A percentile compares a stretch with the other conserved stretches of the same genome.
phyloP scores from a whole-genome alignment of 352 stramenopile genomes.

The Pythium aquatile region DNA sequence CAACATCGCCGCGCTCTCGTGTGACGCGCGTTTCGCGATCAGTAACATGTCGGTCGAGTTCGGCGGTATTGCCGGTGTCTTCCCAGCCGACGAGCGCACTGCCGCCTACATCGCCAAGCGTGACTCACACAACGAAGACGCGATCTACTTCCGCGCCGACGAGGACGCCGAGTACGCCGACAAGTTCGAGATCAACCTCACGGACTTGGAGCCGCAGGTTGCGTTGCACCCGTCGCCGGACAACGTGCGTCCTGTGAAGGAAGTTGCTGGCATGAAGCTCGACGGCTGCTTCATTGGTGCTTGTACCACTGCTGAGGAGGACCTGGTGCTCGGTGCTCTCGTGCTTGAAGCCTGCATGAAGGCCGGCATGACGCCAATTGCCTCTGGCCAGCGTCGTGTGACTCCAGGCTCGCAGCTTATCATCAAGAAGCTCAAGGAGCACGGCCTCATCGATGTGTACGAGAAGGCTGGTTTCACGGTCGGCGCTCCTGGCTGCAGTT shows the following conservation, averaged over 20 bases:
- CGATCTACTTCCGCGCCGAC: constrained; percentile 82
- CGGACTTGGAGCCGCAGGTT: constrained; percentile 67
- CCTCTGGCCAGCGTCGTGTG: constrained; percentile 65
- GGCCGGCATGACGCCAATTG: constrained; percentile 55
- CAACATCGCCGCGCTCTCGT: constrained; percentile 75
- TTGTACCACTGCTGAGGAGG: constrained; percentile 80
- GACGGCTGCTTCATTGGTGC: constrained; percentile 87
- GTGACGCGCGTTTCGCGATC: constrained; percentile 82
- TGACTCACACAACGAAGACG: constrained; percentile 71
- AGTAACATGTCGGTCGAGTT: constrained; percentile 88
- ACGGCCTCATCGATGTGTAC: constrained; percentile 74
- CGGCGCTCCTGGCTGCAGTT: constrained; percentile 74
- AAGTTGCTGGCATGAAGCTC: constrained; percentile 70
- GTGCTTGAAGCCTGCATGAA: constrained; percentile 78
- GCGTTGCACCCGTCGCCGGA: constrained; percentile 79
- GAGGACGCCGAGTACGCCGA: constrained; percentile 69
- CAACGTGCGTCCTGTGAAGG: constrained; percentile 71
- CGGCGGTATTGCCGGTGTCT: constrained; percentile 81
- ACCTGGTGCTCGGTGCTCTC: constrained; percentile 74
- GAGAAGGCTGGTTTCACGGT: constrained; percentile 79
- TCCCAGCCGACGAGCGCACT: constrained; percentile 73
- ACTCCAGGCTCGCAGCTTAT: constrained; percentile 79
- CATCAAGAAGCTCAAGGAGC: constrained; percentile 76
- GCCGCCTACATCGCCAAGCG: constrained; percentile 78
- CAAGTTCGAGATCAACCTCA: constrained; percentile 73